Conservation (phyloP, 192 early-diverging fungal genomes). For the Coemansia aciculifera region DNA sequence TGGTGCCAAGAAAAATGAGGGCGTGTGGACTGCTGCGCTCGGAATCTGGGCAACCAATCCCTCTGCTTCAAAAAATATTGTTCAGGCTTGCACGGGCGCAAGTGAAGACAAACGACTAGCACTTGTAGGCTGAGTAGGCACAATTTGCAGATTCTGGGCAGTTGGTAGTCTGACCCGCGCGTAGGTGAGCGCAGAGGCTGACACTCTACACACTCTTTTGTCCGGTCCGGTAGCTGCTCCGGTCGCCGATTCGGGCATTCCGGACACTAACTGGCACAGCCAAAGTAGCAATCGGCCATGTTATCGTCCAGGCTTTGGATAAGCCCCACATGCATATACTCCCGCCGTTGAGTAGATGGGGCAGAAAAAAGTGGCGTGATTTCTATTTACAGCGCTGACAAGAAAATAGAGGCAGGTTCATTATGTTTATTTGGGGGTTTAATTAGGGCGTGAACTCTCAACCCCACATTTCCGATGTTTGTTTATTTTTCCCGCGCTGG, state of each 20-base stretch:
- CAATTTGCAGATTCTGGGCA: neutral
- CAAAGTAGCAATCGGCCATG: neutral
- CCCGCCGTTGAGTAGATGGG: neutral
- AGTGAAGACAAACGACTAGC: neutral
- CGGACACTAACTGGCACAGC: neutral
- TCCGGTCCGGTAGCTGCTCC: neutral
- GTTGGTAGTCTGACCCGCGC: neutral
- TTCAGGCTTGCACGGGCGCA: neutral
- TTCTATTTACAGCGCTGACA: neutral
- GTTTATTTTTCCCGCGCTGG: neutral
- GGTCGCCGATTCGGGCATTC: neutral
- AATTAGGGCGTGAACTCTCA: neutral
- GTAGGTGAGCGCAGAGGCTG: neutral
- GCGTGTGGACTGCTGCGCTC: constrained; percentile 2
- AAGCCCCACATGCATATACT: neutral
- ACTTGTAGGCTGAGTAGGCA: neutral
- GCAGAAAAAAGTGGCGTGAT: constrained; percentile 6
- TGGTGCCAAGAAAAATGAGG: neutral
- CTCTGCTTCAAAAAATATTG: neutral
- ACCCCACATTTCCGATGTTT: neutral
- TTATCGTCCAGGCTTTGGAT: neutral
- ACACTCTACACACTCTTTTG: neutral
- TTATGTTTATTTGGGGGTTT: no score
- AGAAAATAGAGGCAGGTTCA: neutral
- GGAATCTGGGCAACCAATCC: neutral